phyloP scores from a whole-genome alignment of 2,329 filamentous ascomycete genomes.

The Xylaria multiplex region DNA sequence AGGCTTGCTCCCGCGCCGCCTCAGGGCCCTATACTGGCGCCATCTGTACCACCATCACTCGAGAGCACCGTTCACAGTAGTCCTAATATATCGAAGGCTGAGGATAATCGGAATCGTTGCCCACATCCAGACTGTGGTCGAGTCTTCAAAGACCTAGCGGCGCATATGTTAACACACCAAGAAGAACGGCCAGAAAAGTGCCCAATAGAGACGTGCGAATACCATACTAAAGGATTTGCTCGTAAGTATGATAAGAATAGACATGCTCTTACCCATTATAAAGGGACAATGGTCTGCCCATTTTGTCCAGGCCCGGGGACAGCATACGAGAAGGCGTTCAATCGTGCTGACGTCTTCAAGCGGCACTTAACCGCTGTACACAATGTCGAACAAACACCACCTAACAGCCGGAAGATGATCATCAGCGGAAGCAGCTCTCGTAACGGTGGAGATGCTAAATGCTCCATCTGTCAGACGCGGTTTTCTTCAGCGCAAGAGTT shows the following conservation, averaged over 20 bases:
- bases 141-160: constrained; percentile 89
- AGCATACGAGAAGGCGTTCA: constrained; percentile 92
- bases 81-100: constrained; percentile 47
- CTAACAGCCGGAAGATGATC: constrained; percentile 83
- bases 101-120: constrained; percentile 64
- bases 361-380: constrained; percentile 90
- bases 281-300: constrained; percentile 95
- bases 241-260: constrained; percentile 97
- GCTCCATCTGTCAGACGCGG: constrained; percentile 83
- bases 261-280: constrained; percentile 94
- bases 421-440: constrained; percentile 50
- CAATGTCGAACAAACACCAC: constrained; percentile 90
- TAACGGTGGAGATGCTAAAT: constrained; percentile 76
- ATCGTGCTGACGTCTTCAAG: constrained; percentile 96
- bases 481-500: constrained; percentile 94
- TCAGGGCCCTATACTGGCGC: constrained; percentile 47
- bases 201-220: constrained; percentile 90
- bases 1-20: constrained; percentile 49
- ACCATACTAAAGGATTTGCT: constrained; percentile 91
- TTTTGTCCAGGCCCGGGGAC: constrained; percentile 93
- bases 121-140: constrained; percentile 85
- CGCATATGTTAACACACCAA: constrained; percentile 94
- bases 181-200: constrained; percentile 93
- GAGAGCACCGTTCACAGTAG: constrained; percentile 50
- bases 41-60: constrained; percentile 48